These are phyloP conservation scores for Plasmodium gallinaceum DNA, from an alignment of 169 alveolate genomes.

Conservation along the genomic window DNA sequence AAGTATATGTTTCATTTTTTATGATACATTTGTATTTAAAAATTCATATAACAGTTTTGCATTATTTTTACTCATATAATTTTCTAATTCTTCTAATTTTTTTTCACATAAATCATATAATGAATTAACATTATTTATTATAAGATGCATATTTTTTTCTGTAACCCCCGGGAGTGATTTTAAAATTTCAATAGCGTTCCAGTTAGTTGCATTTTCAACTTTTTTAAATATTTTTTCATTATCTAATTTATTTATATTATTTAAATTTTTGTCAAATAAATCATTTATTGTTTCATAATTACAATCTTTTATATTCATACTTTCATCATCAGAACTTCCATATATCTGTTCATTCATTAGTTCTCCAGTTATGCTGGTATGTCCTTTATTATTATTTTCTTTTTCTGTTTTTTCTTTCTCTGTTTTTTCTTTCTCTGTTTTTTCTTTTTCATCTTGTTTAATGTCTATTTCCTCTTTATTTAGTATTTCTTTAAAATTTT, in stretches of 20 bases:
- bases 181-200: slow-evolving; percentile 69
- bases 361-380: neutral
- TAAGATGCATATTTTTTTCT: slow-evolving; percentile 64
- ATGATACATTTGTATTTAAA: slow-evolving; percentile 50
- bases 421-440: neutral
- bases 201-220: slow-evolving; percentile 58
- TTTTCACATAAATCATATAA: slow-evolving; percentile 56
- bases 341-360: neutral
- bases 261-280: slow-evolving; percentile 58
- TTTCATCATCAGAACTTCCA: slow-evolving; percentile 2
- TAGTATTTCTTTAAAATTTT: neutral
- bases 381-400: neutral
- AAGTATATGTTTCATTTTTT: neutral
- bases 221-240: slow-evolving; percentile 14
- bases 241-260: neutral
- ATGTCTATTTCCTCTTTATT: neutral
- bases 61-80: slow-evolving; percentile 68
- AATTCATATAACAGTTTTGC: slow-evolving; percentile 70
- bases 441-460: neutral
- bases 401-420: neutral
- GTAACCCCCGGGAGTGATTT: slow-evolving; percentile 71
- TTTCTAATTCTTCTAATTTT: slow-evolving; percentile 56
- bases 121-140: slow-evolving; percentile 66
- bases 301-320: slow-evolving; percentile 15
- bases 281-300: slow-evolving; percentile 68